phyloP scores from a whole-genome alignment of 2,329 filamentous ascomycete genomes.

The Fusarium guadeloupense region DNA sequence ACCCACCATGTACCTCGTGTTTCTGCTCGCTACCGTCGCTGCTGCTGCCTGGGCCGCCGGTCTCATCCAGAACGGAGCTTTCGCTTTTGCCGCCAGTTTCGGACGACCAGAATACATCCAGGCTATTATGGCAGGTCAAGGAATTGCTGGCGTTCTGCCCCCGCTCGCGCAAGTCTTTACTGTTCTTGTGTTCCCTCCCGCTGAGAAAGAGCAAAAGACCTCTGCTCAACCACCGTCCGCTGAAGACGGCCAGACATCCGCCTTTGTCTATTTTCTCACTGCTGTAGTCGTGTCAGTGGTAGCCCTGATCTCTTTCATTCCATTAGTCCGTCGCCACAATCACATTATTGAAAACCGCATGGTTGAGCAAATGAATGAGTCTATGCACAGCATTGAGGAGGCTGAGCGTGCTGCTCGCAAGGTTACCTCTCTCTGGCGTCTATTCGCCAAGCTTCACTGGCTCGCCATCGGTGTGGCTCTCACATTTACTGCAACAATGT shows the following conservation, averaged over 20 bases:
- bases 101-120: constrained; percentile 90
- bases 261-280: constrained; percentile 90
- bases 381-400: constrained; percentile 61
- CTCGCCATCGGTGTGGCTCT: constrained; percentile 79
- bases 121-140: constrained; percentile 95
- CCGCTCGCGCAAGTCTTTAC: constrained; percentile 86
- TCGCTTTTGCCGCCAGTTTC: constrained; percentile 89
- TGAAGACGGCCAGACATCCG: constrained; percentile 61
- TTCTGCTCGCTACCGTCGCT: constrained; percentile 84
- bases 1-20: constrained; percentile 76
- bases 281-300: constrained; percentile 78
- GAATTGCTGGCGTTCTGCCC: constrained; percentile 88
- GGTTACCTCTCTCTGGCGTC: constrained; percentile 64
- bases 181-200: constrained; percentile 68
- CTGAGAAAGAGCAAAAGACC: constrained; percentile 38
- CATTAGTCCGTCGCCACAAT: constrained; percentile 71
- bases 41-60: constrained; percentile 82
- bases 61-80: constrained; percentile 91
- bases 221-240: constrained; percentile 36
- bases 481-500: constrained; percentile 88
- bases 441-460: constrained; percentile 83
- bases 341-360: constrained; percentile 61
- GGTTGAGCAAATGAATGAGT: constrained; percentile 59
- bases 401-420: constrained; percentile 62
- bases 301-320: constrained; percentile 77